These are phyloP conservation scores for Paecilomyces formosus DNA, from an alignment of 2,329 filamentous ascomycete genomes.

Conservation along the genomic window DNA sequence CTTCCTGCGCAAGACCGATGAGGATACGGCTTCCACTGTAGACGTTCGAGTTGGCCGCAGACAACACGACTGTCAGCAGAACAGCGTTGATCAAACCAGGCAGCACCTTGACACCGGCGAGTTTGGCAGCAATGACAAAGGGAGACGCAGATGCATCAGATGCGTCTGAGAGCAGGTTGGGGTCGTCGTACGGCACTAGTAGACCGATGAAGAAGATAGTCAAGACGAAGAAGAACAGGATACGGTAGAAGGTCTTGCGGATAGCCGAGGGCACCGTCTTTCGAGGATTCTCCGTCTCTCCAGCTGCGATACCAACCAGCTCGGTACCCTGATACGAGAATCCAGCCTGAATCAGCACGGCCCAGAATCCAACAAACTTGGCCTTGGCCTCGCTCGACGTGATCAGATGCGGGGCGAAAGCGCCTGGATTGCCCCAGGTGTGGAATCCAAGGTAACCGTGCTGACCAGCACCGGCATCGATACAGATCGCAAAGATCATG, in stretches of 20 bases:
- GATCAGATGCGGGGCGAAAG: conserved; percentile 57
- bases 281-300: conserved; percentile 49
- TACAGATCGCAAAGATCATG: conserved; percentile 67
- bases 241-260: conserved; percentile 7
- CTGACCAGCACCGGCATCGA: conserved; percentile 63
- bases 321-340: conserved; percentile 55
- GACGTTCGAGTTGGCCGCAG: conserved; percentile 36
- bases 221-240: conserved; percentile 7
- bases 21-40: conserved; percentile 56
- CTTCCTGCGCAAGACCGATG: conserved; percentile 53
- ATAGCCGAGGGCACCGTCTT: conserved; percentile 8
- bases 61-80: conserved; percentile 37
- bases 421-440: conserved; percentile 62
- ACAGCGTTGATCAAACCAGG: conserved; percentile 36
- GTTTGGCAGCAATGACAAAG: conserved; percentile 36
- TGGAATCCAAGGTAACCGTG: conserved; percentile 68
- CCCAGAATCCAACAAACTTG: conserved; percentile 56
- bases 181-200: conserved; percentile 5
- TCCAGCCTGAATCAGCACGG: conserved; percentile 38
- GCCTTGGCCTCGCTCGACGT: conserved; percentile 50
- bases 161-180: conserved; percentile 7
- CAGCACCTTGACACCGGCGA: conserved; percentile 30
- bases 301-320: conserved; percentile 69
- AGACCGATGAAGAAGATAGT: conserved; percentile 8
- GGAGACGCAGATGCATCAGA: conserved; percentile 24